phyloP scores from a whole-genome alignment of 805 yeast genomes.

The Lachancea kluyveri region DNA sequence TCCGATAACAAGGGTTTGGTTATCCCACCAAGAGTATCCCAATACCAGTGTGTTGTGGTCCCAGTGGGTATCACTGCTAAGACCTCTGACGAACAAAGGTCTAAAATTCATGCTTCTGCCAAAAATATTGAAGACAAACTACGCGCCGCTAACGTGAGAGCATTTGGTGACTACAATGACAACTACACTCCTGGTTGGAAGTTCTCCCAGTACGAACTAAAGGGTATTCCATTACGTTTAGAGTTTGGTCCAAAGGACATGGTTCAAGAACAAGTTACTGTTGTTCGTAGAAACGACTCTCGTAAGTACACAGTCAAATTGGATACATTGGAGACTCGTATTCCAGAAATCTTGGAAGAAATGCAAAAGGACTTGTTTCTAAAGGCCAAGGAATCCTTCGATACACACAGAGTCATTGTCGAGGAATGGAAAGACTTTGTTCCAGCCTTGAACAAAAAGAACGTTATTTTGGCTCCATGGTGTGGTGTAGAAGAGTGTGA shows the following conservation, averaged over 20 bases:
- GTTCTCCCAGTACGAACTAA: constrained; percentile 93
- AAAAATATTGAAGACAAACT: constrained; percentile 60
- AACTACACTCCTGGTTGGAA: constrained; percentile 99
- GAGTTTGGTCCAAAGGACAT: constrained; percentile 97
- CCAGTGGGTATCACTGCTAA: constrained; percentile 94
- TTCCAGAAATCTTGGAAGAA: constrained; percentile 74
- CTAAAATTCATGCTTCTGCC: constrained; percentile 64
- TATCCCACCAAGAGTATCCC: constrained; percentile 95
- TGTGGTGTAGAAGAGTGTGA: constrained; percentile 94
- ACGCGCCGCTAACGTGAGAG: constrained; percentile 60
- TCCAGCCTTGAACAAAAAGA: constrained; percentile 84
- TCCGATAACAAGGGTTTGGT: constrained; percentile 98
- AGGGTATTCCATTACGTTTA: constrained; percentile 89
- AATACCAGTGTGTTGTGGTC: constrained; percentile 82
- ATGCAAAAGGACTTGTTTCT: constrained; percentile 71
- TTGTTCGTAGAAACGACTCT: constrained; percentile 90
- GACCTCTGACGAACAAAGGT: constrained; percentile 70
- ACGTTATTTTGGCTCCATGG: constrained; percentile 93
- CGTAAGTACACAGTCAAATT: constrained; percentile 64
- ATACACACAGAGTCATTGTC: constrained; percentile 75
- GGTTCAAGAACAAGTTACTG: constrained; percentile 69
- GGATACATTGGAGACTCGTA: constrained; percentile 53
- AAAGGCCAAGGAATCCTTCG: constrained; percentile 78
- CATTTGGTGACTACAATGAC: constrained; percentile 80
- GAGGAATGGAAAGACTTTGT: constrained; percentile 89